Base-by-base conservation (phyloP, 106 monocot genomes). In the Allium sativum region DNA sequence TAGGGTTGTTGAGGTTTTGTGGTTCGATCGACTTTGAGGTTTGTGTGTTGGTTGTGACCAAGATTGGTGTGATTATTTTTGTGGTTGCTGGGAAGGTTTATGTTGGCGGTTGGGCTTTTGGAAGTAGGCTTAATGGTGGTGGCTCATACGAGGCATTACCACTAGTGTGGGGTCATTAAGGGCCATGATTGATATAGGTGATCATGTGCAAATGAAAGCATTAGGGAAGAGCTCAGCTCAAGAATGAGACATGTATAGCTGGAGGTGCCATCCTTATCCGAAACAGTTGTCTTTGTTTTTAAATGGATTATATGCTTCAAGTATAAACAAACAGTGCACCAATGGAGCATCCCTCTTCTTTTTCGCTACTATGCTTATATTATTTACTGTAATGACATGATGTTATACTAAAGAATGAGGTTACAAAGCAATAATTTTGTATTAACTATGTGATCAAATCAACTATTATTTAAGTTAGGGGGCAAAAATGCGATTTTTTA, bases 131-230 rank as follows among this genome's bases (percentile, higher is more conserved):
- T 67, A 74, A 72, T 60, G 10, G 12, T 17, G 75, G 70, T 1
- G 75, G 70, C 1, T 71, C 80, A 3, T 91, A 91, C n/a, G 90
- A 91, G 72, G 72, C 80, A 42, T 55, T 91, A 55, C 86, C 90
- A n/a, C n/a, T 12, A 75, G 72, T 2, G 56, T 73, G 2, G 70
- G 77, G 0, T 72, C 70, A 0, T 10, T 59, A 0, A 75, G 61
- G 1, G 58, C 10, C 12, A 9, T 21, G 43, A 31, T 2, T 31
- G 53, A 73, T 31, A 16, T 73, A 8, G 61, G 42, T 13, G 75
- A 59, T 42, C 78, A 62, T 20, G 68, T 79, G 10, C 80, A 74
- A 78, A 86, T 86, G 85, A 83, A 80, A 75, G 56, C 72, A 7
- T 44, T 80, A 2, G 60, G 50, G 47, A 90, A 90, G 77, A 85